Percentiles rank a stretch among this genome's conserved stretches.
phyloP scores from a whole-genome alignment of 352 stramenopile species.

The Aphanomyces cochlioides region DNA sequence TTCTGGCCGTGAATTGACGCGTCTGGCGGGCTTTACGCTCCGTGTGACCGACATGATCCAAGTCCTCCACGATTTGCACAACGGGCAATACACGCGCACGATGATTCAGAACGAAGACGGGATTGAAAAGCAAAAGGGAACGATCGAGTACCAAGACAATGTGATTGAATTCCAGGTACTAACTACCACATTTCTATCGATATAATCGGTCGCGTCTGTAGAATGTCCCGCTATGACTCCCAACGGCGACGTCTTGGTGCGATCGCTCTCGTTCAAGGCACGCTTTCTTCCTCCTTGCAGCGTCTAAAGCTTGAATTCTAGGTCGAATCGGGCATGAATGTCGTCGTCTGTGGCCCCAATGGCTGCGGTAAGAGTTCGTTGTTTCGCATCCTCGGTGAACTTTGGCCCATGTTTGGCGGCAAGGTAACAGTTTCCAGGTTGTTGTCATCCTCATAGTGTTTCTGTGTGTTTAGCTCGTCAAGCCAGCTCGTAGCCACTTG shows the following conservation, averaged over 20 bases:
- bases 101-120: conserved; percentile 57
- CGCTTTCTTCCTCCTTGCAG: not conserved
- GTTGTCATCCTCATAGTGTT: conserved; percentile 6
- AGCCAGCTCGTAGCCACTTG: conserved; percentile 72
- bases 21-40: conserved; percentile 71
- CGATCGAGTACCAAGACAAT: conserved; percentile 52
- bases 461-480: conserved; percentile 43
- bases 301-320: conserved; percentile 36
- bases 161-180: conserved; percentile 78
- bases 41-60: conserved; percentile 80
- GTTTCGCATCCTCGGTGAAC: conserved; percentile 82
- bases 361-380: conserved; percentile 85
- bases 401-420: conserved; percentile 82
- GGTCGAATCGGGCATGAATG: conserved; percentile 87
- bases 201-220: not conserved
- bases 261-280: conserved; percentile 53
- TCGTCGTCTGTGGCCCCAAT: conserved; percentile 80
- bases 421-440: conserved; percentile 18
- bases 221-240: conserved; percentile 85
- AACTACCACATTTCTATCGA: not conserved
- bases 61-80: conserved; percentile 59
- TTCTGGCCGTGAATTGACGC: conserved; percentile 77
- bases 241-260: conserved; percentile 84
- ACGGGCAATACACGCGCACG: conserved; percentile 65
- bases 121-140: conserved; percentile 42